Percentiles rank a stretch among this genome's conserved stretches.
Evolutionary conservation across 2,329 filamentous ascomycete genomes (phyloP).

Genomic region (Daldinia sp.): DNA sequence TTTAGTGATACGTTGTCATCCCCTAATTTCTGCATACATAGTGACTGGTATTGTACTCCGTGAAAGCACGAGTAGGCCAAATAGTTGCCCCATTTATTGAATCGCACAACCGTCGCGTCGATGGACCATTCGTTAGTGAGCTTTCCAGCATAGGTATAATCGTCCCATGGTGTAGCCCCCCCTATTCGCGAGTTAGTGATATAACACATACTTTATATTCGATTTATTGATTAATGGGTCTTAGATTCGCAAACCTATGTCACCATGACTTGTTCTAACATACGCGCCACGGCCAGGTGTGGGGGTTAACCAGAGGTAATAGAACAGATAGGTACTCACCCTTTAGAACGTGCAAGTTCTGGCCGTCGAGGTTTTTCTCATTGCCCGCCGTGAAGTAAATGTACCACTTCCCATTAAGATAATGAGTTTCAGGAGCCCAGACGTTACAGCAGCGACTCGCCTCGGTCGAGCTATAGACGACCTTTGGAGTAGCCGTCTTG

Average conservation of each 20-base stretch:
- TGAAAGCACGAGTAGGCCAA: constrained; percentile 67
- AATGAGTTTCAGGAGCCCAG: constrained; percentile 70
- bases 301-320: not conserved
- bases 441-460: constrained; percentile 65
- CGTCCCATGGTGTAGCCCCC: constrained; percentile 64
- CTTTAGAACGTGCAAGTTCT: constrained; percentile 64
- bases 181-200: constrained; percentile 52
- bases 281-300: not conserved
- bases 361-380: constrained; percentile 58
- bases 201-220: not conserved
- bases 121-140: constrained; percentile 64
- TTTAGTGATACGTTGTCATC: constrained; percentile 57
- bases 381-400: constrained; percentile 64
- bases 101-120: constrained; percentile 65
- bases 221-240: not conserved
- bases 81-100: constrained; percentile 61
- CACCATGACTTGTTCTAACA: not conserved
- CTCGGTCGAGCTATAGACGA: constrained; percentile 62
- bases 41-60: constrained; percentile 54
- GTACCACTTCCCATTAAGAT: constrained; percentile 63
- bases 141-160: constrained; percentile 62
- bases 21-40: constrained; percentile 56
- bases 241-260: no score
- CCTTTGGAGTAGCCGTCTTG: constrained; percentile 64
- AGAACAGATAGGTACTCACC: constrained; percentile 51